Base-by-base conservation (phyloP, 495 filamentous ascomycete species). In the Penicillium desertorum region DNA sequence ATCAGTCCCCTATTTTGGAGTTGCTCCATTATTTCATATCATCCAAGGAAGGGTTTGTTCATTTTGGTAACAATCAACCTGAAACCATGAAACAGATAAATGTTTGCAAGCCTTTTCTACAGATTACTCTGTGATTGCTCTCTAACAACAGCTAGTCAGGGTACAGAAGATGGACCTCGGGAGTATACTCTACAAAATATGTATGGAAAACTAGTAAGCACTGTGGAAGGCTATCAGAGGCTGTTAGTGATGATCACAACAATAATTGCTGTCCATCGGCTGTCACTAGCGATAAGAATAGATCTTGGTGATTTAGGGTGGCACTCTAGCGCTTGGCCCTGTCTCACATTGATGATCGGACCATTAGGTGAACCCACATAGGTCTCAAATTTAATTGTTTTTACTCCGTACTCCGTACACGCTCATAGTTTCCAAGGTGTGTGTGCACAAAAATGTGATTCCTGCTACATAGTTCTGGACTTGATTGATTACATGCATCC, bases 301-400 rank as follows among this genome's bases (percentile, higher is more conserved):
- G 30, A 44, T 27, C 27, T 54, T 43, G 29, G 42, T 45, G 30
- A 54, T 34, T 22, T 37, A 17, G 52, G 20, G 42, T 42, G 42
- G 34, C 36, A 29, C 49, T 17, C 25, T 2, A 36, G 54, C 43
- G 36, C 37, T 44, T 51, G 27, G 47, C 39, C 22, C 5, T 58
- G 56, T 58, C 56, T 51, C 56, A 58, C 47, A 36, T 58, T 51
- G 41, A 57, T 57, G 42, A 56, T 37, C 44, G 17, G 27, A 6
- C 9, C 14, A 25, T 19, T 34, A 23, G 45, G 17, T n/a, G 45
- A 19, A 29, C 36, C 54, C 45, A 57, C 54, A 3, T 23, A 27
- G 17, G 37, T 25, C 41, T 25, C 19, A 54, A 45, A 23, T 23
- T 23, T 23, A 23, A 23, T 23, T 23, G 22, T 4, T 23, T 23